Percentiles rank a stretch among this genome's conserved stretches.
phyloP scores from a whole-genome alignment of 2,329 filamentous ascomycete genomes.

The Cercospora nicotianae region DNA sequence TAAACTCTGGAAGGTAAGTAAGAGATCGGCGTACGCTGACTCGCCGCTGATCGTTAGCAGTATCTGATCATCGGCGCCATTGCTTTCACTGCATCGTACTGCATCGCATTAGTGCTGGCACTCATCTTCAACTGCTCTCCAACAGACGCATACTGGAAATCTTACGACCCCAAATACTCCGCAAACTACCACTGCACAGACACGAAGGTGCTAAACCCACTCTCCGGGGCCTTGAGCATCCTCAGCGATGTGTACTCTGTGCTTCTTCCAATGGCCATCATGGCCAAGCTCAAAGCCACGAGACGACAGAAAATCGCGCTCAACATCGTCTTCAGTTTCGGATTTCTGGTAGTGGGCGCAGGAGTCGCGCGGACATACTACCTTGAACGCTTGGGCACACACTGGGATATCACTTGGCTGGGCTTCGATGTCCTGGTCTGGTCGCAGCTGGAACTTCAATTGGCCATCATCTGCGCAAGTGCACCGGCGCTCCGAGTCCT shows the following conservation, averaged over 20 bases:
- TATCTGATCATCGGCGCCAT: slow-evolving; percentile 25
- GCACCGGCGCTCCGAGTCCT: slow-evolving; percentile 27
- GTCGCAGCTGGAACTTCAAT: slow-evolving; percentile 27
- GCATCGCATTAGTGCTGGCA: slow-evolving; percentile 22
- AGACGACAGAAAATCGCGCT: slow-evolving; percentile 26
- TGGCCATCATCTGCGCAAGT: slow-evolving; percentile 29
- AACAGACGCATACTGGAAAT: slow-evolving; percentile 28
- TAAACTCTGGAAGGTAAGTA: slow-evolving; percentile 11
- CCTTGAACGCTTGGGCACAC: slow-evolving; percentile 20
- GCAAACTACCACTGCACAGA: slow-evolving; percentile 14
- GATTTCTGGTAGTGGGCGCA: slow-evolving; percentile 28
- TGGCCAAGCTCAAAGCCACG: slow-evolving; percentile 24
- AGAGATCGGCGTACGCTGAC: neutral
- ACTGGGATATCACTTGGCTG: slow-evolving; percentile 22
- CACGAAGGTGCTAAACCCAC: slow-evolving; percentile 5
- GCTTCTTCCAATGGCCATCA: slow-evolving; percentile 27
- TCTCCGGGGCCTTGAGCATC: slow-evolving; percentile 26
- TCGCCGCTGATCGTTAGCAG: neutral
- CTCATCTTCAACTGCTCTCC: slow-evolving; percentile 27
- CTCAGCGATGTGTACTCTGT: slow-evolving; percentile 32
- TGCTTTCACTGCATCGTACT: slow-evolving; percentile 23
- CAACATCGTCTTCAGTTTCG: slow-evolving; percentile 28
- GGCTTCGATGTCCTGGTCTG: slow-evolving; percentile 28
- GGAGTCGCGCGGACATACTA: slow-evolving; percentile 30
- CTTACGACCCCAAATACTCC: slow-evolving; percentile 21